A percentile compares a stretch with the other conserved stretches of the same genome.
Conservation (phyloP, 1,284 basidiomycete species). For the Golubevia sp. region DNA sequence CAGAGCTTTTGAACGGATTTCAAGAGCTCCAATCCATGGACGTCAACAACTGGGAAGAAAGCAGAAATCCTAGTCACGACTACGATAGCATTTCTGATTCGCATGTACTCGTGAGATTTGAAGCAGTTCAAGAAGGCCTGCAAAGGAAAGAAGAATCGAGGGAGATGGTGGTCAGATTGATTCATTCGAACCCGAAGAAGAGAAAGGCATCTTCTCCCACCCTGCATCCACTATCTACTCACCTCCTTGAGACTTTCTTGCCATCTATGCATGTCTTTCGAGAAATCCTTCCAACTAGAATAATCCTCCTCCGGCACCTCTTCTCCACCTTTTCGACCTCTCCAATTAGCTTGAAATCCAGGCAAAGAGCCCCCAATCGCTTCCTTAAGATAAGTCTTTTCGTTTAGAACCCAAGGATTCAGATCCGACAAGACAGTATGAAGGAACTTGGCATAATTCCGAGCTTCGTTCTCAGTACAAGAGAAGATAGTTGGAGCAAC, state of each 20-base stretch:
- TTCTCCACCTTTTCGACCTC: slow-evolving; percentile 28
- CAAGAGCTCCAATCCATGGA: slow-evolving; percentile 38
- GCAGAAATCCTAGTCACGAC: slow-evolving; percentile 48
- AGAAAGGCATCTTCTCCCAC: no score
- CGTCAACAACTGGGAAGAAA: slow-evolving; percentile 38
- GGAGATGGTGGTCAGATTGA: no score
- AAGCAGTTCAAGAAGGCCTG: slow-evolving; percentile 42
- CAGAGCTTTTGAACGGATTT: slow-evolving; percentile 26
- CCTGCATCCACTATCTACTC: no score
- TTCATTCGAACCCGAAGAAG: no score
- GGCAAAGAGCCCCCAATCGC: slow-evolving; percentile 63
- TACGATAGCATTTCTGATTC: slow-evolving; percentile 54
- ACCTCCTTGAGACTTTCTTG: slow-evolving; percentile 33
- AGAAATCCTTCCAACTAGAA: slow-evolving; percentile 42
- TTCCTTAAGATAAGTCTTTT: slow-evolving; percentile 64
- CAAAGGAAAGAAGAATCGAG: background rate
- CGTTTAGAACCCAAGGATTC: slow-evolving; percentile 75
- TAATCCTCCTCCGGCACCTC: slow-evolving; percentile 27
- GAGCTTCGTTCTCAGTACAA: slow-evolving; percentile 92
- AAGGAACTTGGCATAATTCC: slow-evolving; percentile 86
- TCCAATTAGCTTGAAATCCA: slow-evolving; percentile 51
- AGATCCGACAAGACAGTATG: slow-evolving; percentile 77
- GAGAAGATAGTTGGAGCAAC: slow-evolving; percentile 80
- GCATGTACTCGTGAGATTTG: slow-evolving; percentile 49
- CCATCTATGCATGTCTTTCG: slow-evolving; percentile 41